Base-by-base conservation (phyloP, 2,329 filamentous ascomycete genomes). In the Fusarium xyrophilum region DNA sequence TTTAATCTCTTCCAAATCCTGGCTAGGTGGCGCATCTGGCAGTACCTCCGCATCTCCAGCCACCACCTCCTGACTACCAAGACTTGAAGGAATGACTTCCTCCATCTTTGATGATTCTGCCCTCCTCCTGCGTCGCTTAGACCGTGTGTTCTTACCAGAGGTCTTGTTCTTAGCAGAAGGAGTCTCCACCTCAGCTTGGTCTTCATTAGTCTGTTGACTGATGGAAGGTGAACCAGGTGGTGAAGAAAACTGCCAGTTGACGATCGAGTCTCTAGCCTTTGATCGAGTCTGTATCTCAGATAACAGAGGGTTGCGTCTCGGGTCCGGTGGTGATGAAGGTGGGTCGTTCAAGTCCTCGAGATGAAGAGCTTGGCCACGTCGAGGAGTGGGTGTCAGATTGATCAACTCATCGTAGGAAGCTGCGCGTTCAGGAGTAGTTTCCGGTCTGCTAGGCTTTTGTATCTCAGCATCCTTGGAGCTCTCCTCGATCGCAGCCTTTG, bases 301-400 rank as follows among this genome's bases (percentile, higher is more conserved):
- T 9, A 84, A 73, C 8, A 87, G 78, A 15, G 84, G 82, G 57
- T 85, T 86, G 12, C 82, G 81, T 52, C 85, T 82, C 1, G 84
- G 82, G 59, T 86, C 82, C 2, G 85, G 86, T 8, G 87, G 87
- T 2, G 87, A 89, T 9, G 87, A 89, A 13, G 86, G 84, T 7
- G 84, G 82, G 52, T 87, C 86, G 5, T 81, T 82, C 73, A 83
- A 79, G 48, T 82, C 83, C n/a, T 82, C 79, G 39, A 88, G 77
- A 4, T 79, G 74, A n/a, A 84, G 63, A 7, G 82, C 74, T 66
- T 86, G 84, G 25, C 85, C 85, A 35, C 86, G 84, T 47, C 86
- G 81, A 7, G 86, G 88, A 2, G 88, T 90, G 2, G 88, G 88
- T 0, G 88, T 89, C 10, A 84, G 87, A 23, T 82, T 84, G 35